Evolutionary conservation across 2,329 filamentous ascomycete species (phyloP).

Genomic region (Neocucurbitaria cava): DNA sequence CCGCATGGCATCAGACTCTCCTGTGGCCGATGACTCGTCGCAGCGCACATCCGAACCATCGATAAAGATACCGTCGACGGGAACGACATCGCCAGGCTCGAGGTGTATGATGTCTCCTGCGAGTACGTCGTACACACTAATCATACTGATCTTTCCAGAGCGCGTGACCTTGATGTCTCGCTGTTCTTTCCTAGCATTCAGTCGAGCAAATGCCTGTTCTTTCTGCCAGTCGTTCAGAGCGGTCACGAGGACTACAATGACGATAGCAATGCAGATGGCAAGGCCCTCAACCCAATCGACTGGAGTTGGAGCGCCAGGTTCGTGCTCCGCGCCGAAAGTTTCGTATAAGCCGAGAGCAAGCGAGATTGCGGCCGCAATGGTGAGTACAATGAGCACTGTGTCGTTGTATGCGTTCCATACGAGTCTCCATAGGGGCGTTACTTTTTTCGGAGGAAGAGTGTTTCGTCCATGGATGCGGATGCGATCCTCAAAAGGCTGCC

Average conservation of each 20-base stretch:
- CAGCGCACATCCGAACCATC: constrained; percentile 70
- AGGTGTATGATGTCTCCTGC: constrained; percentile 74
- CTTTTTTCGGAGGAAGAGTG: constrained; percentile 67
- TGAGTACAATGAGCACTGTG: constrained; percentile 74
- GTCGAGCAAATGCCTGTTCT: constrained; percentile 42
- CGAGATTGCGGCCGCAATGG: constrained; percentile 71
- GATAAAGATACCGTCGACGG: constrained; percentile 74
- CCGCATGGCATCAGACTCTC: constrained; percentile 74
- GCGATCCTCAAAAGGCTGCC: constrained; percentile 60
- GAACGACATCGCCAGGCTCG: constrained; percentile 72
- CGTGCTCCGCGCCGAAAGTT: constrained; percentile 59
- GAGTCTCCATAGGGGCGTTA: constrained; percentile 65
- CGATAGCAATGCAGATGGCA: constrained; percentile 47
- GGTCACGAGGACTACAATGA: constrained; percentile 48
- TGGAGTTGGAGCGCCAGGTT: constrained; percentile 50
- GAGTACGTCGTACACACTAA: constrained; percentile 65
- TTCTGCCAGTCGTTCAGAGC: constrained; percentile 49
- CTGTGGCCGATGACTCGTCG: constrained; percentile 76
- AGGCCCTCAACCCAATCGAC: constrained; percentile 51
- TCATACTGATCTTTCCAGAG: constrained; percentile 68
- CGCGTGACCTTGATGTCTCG: constrained; percentile 58
- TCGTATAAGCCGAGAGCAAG: constrained; percentile 74
- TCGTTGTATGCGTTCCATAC: constrained; percentile 77
- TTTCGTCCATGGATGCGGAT: constrained; percentile 68
- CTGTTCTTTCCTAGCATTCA: constrained; percentile 47